Percentiles rank a stretch among this genome's conserved stretches.
These are phyloP conservation scores for Willaertia magna DNA, from an alignment of 208 protist genomes.

Conservation along the genomic window DNA sequence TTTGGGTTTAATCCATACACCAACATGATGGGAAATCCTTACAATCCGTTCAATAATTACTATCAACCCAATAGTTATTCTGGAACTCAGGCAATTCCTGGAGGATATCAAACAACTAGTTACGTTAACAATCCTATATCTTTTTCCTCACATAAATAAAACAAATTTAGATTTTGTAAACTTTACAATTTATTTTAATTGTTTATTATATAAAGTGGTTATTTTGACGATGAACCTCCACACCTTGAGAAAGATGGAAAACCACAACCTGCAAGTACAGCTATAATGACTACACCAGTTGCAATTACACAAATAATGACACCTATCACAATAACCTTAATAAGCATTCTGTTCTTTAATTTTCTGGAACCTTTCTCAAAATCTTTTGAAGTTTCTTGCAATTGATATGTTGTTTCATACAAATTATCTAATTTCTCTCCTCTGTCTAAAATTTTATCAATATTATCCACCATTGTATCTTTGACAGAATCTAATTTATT, in stretches of 20 bases:
- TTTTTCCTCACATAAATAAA: too few species aligned
- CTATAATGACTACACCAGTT: neutral
- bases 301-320: neutral
- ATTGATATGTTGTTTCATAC: neutral
- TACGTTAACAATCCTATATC: too few species aligned
- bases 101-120: too few species aligned
- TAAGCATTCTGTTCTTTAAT: neutral
- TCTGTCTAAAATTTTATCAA: constrained; percentile 4
- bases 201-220: too few species aligned
- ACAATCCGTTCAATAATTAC: too few species aligned
- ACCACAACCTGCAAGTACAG: neutral
- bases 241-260: neutral
- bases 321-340: neutral
- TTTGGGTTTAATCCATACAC: too few species aligned
- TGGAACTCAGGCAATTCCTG: too few species aligned
- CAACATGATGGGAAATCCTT: too few species aligned
- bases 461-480: neutral
- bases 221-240: neutral
- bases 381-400: neutral
- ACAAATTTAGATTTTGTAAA: too few species aligned
- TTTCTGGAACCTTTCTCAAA: neutral
- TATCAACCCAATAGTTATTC: too few species aligned
- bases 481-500: neutral
- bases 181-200: too few species aligned
- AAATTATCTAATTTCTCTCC: constrained; percentile 1